Conservation (phyloP, 148 eudicot genomes). For the Diospyros kaki region DNA sequence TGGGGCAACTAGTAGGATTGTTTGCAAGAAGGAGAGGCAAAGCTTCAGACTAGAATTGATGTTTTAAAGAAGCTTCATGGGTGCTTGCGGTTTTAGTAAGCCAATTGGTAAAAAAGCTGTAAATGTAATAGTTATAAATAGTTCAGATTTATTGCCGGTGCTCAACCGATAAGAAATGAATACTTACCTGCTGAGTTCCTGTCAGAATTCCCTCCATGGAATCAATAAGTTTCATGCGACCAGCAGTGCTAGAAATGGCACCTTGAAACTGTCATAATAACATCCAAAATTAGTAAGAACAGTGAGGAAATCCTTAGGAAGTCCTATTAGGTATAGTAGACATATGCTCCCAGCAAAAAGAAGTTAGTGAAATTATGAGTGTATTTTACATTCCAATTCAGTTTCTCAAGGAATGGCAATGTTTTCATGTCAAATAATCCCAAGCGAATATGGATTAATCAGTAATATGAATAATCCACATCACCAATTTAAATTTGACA, state of each 20-base stretch:
- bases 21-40: background rate
- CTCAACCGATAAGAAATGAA: background rate
- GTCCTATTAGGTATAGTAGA: too few species aligned
- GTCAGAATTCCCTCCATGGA: conserved; percentile 59
- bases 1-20: background rate
- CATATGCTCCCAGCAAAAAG: too few species aligned
- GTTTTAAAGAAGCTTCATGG: background rate
- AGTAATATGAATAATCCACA: too few species aligned
- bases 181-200: conserved; percentile 61
- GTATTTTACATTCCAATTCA: too few species aligned
- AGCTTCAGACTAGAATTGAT: background rate
- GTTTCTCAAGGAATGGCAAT: too few species aligned
- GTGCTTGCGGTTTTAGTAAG: background rate
- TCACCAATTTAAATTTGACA: too few species aligned
- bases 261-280: conserved; percentile 47
- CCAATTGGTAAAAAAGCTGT: background rate
- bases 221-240: conserved; percentile 50
- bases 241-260: conserved; percentile 55
- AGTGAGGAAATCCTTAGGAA: background rate
- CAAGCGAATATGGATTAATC: too few species aligned
- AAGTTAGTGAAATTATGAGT: too few species aligned
- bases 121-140: background rate
- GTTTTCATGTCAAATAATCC: too few species aligned
- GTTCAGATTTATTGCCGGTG: background rate
- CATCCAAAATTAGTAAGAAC: conserved; percentile 1